Evolutionary conservation across 2,329 filamentous ascomycete genomes (phyloP).

Genomic region (Bisporella sp.): DNA sequence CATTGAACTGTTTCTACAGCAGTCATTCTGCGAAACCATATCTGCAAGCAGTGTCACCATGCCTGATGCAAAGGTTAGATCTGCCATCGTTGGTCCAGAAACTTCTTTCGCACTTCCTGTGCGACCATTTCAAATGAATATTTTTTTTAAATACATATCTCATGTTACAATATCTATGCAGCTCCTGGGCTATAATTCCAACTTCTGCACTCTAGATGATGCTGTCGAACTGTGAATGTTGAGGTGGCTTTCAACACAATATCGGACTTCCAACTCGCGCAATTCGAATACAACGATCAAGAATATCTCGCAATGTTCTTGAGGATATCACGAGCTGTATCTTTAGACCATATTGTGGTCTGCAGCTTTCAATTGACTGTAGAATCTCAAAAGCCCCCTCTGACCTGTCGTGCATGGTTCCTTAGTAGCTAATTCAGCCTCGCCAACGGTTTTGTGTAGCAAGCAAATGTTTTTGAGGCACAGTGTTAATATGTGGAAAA

Average conservation of each 20-base stretch:
- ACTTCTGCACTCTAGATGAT: no score
- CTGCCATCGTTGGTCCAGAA: background rate
- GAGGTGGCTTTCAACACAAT: no score
- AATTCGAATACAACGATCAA: background rate
- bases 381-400: background rate
- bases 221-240: no score
- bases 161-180: background rate
- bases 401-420: background rate
- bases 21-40: background rate
- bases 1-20: background rate
- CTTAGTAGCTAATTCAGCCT: background rate
- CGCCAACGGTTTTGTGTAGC: background rate
- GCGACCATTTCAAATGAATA: background rate
- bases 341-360: background rate
- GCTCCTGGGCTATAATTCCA: background rate
- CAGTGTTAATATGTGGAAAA: background rate
- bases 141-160: background rate
- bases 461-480: background rate
- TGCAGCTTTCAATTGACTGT: background rate
- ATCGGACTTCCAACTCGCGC: background rate
- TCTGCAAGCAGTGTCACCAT: background rate
- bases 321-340: background rate
- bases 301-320: background rate
- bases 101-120: background rate
- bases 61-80: background rate